Evolutionary conservation across 2,329 filamentous ascomycete genomes (phyloP).

Genomic region (Blastomyces gilchristii): DNA sequence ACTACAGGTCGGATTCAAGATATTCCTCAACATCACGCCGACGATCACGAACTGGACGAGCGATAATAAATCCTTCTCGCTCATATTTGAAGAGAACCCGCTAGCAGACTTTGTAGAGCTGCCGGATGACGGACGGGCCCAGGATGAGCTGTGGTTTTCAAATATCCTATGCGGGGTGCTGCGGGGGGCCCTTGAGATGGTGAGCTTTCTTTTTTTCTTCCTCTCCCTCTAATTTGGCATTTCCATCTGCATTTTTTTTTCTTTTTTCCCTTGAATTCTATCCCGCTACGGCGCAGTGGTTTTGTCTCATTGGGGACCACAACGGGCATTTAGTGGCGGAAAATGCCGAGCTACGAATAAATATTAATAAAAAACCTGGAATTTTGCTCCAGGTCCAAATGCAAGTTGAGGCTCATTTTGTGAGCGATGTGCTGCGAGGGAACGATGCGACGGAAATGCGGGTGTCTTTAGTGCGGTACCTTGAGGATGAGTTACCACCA

Average conservation of each 20-base stretch:
- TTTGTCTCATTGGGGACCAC: constrained; percentile 8
- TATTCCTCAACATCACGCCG: constrained; percentile 94
- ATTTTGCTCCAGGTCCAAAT: constrained; percentile 60
- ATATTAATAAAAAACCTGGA: constrained; percentile 8
- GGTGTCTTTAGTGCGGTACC: constrained; percentile 81
- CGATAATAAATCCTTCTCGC: constrained; percentile 91
- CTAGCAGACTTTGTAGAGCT: constrained; percentile 95
- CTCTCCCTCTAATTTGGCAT: neutral
- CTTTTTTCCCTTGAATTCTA: no score
- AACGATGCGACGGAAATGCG: constrained; percentile 97
- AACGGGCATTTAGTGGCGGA: neutral
- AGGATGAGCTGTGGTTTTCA: constrained; percentile 97
- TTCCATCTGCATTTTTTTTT: no score
- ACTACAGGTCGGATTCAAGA: constrained; percentile 85
- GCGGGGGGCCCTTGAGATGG: constrained; percentile 89
- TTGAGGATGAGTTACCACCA: constrained; percentile 93
- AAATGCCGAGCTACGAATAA: neutral
- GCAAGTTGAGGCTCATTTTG: constrained; percentile 95
- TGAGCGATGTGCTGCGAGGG: constrained; percentile 82
- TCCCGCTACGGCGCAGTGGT: constrained; percentile 4
- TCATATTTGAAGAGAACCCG: constrained; percentile 95
- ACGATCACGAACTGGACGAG: constrained; percentile 90
- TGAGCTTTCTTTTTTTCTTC: constrained; percentile 35
- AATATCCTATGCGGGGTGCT: constrained; percentile 94
- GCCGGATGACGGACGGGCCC: constrained; percentile 86